Evolutionary conservation across 148 eudicot genomes (phyloP), one percentile per base, ranked within the genome.

Genomic region (Selenicereus undatus): DNA sequence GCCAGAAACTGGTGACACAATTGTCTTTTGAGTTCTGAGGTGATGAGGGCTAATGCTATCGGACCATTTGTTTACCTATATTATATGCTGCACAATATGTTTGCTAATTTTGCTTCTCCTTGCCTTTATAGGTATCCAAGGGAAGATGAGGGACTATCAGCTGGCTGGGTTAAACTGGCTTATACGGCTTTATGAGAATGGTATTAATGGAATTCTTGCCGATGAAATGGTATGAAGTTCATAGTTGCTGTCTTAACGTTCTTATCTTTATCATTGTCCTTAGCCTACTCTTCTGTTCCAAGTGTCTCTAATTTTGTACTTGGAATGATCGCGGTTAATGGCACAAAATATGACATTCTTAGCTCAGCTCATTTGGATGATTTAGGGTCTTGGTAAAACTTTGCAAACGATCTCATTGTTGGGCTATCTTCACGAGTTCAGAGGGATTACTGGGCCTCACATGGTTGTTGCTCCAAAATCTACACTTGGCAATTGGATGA

Each of bases 401-500:
- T 88, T 97, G 87, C 99, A 97, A 90, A 94, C 99, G 54, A 97
- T 97, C 78, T 97, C 99, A 62, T 87, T 97, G 85, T 78, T 97
- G 90, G 99, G 95, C 32, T 96, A 96, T 85, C 87, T 96, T 73
- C 94, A 92, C 71, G 99, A 96, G 83, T 96, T 89, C 81, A 89
- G 98, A 90, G 99, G 98, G 65, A 96, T 96, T 74, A 92, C 90
- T 82, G 99, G 99, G 75, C 99, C 99, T 69, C 99, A 96, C 83
- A 96, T 96, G 99, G 99, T 96, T 84, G 99, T 96, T 88, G 94
- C 99, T 88, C 99, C 99, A 48, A 96, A 96, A 84, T 96, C 99
- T 69, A 96, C 99, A 4, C 97, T 96, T 78, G 99, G 99, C 13
- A 96, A 96, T 78, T 96, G 99, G 99, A 96, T 96, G 99, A 96